These are phyloP conservation scores for Talinum fruticosum DNA, from an alignment of 148 eudicot genomes.

Conservation along the genomic window DNA sequence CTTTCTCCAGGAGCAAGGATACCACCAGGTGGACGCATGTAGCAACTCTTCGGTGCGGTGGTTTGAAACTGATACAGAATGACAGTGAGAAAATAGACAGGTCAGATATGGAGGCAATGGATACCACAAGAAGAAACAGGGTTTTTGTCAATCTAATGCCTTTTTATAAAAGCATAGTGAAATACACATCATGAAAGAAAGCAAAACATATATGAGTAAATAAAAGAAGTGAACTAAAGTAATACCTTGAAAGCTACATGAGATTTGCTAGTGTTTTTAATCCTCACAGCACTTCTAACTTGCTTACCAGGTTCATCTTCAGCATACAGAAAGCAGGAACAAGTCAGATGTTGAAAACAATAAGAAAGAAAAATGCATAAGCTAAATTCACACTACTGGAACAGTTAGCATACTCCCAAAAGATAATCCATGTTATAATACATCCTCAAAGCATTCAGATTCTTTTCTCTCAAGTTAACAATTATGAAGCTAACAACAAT, in stretches of 20 bases:
- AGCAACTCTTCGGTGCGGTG: slow-evolving; percentile 88
- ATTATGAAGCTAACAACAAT: not conserved
- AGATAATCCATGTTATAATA: not conserved
- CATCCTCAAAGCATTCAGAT: not conserved
- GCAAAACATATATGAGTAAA: no score
- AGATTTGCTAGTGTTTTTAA: slow-evolving; percentile 76
- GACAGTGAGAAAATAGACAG: not conserved
- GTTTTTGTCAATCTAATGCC: not conserved
- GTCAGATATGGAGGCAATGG: not conserved
- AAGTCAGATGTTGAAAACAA: slow-evolving; percentile 4
- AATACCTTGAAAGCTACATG: slow-evolving; percentile 92
- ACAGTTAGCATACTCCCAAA: not conserved
- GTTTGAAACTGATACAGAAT: slow-evolving; percentile 60
- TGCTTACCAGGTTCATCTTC: slow-evolving; percentile 90
- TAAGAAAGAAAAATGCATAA: not conserved
- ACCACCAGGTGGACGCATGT: slow-evolving; percentile 88
- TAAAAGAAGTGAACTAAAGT: not conserved
- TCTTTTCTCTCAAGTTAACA: not conserved
- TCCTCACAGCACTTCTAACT: slow-evolving; percentile 79
- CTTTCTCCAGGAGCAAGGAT: slow-evolving; percentile 77
- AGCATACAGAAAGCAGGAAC: slow-evolving; percentile 20
- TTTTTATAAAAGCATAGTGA: not conserved
- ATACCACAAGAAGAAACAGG: not conserved
- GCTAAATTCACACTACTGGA: not conserved
- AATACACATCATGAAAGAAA: not conserved